Base-by-base conservation (phyloP, 2,329 filamentous ascomycete genomes). In the Rutstroemia sp. region DNA sequence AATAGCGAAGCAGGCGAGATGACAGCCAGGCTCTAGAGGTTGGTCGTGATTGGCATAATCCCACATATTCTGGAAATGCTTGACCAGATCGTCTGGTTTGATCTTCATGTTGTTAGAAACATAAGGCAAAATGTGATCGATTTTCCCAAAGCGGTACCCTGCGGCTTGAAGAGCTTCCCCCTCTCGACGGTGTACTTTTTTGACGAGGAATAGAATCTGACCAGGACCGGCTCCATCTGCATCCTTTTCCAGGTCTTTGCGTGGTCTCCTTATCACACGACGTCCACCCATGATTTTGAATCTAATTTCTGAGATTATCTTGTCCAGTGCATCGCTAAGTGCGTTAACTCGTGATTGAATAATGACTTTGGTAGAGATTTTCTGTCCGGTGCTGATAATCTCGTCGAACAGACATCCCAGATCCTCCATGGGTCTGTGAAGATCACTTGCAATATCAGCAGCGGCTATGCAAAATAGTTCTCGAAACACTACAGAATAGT, bases 401-500 rank as follows among this genome's bases (percentile, higher is more conserved):
- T 89, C 84, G 60, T 92, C 87, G 73, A 87, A 92, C 1, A 94
- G 74, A 9, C 82, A 75, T 5, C 89, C 89, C 7, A 88, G 71
- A 4, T 83, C 76, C 6, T 80, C 76, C 2, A 92, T 72, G 3
- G 80, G 77, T 44, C 81, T 79, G 58, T 82, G 81, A 60, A 92
- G 75, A 52, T 82, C 80, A 12, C 80, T 76, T 0, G 90, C 87
- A 7, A 95, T 78, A n/a, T 84, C 81, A 5, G 84, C 77, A 1
- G 90, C 89, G 2, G 89, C 87, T 9, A 89, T 77, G 66, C 89
- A 95, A 69, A 95, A 95, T 9, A 92, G 77, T 67, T 95, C 88
- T 23, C 89, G 84, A 68, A 95, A 91, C 1, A 92, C 77, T 16
- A 85, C 74, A 37, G 89, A 86, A 68, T 92, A 92, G 58, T 89